These are phyloP conservation scores for Aspergillus texensis DNA, from an alignment of 2,329 filamentous ascomycete species.

Conservation along the genomic window DNA sequence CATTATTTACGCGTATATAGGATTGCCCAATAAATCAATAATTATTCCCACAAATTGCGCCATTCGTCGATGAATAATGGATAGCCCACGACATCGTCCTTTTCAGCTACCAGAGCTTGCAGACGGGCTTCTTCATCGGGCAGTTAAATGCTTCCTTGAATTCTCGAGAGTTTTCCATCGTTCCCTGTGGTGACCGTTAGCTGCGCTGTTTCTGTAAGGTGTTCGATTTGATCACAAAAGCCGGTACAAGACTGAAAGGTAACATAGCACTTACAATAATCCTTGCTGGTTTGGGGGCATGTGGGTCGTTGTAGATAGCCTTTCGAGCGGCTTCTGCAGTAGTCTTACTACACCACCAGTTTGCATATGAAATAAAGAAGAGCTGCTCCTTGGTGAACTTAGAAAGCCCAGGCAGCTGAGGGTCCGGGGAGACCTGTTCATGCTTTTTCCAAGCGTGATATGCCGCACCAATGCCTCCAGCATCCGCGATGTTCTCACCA, in stretches of 20 bases:
- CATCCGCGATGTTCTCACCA: constrained; percentile 73
- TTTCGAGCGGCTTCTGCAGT: constrained; percentile 61
- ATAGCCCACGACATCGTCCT: not conserved
- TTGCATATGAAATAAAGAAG: constrained; percentile 68
- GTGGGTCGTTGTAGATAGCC: constrained; percentile 64
- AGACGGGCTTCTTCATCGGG: constrained; percentile 65
- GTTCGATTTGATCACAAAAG: not conserved
- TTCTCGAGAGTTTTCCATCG: constrained; percentile 67
- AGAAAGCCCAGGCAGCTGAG: constrained; percentile 62
- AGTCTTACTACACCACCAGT: constrained; percentile 68
- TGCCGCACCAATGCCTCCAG: constrained; percentile 65
- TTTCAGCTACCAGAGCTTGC: constrained; percentile 65
- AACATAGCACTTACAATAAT: constrained; percentile 46
- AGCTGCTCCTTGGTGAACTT: constrained; percentile 68
- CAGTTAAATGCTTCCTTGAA: constrained; percentile 71
- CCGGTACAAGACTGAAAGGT: not conserved
- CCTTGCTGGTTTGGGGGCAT: constrained; percentile 65
- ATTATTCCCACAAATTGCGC: not conserved
- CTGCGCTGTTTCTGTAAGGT: constrained; percentile 5
- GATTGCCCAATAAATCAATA: not conserved
- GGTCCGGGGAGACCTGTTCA: constrained; percentile 54
- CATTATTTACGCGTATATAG: not conserved
- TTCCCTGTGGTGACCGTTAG: constrained; percentile 47
- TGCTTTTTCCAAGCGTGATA: constrained; percentile 68
- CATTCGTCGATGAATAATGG: not conserved